Base-by-base conservation (phyloP, 495 filamentous ascomycete species). In the Evernia prunastri region DNA sequence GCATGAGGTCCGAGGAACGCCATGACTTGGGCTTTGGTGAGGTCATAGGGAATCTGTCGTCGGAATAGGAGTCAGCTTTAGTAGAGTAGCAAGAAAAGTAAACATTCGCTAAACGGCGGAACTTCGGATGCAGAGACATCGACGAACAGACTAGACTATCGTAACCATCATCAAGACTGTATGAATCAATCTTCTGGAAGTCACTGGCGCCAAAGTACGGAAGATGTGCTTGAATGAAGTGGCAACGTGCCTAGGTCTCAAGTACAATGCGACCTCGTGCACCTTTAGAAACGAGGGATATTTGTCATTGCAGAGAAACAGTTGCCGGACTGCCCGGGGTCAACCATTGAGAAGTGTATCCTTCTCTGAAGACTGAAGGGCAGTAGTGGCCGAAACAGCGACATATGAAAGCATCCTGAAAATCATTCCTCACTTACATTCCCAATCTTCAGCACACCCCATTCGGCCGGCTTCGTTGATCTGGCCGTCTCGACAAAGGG, bases 1-100 rank as follows among this genome's bases (percentile, higher is more conserved):
- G 86, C 81, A 64, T 81, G 81, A n/a, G 83, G 81, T n/a, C 88
- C 89, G 15, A 91, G 74, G 69, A 90, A 83, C 17, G 87, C 85
- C 39, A 82, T 74, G 27, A 92, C 79, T 66, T 92, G 88, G 11
- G 80, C 66, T n/a, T 86, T 87, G 5, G 81, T 86, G 39, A 88
- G 77, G 4, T 75, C 72, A 67, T 86, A 93, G 0, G 89, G 89
- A 56, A 91, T 89, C 88, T 90, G 64, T 31, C 65, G 17, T 43
- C 18, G 27, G 7, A 23, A 31, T 39, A 43, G 29, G n/a, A 43
- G 47, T 60, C 36, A 56, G 59, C 53, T 11, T 45, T 40, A 13
- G 37, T 1, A 56, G 11, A 37, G 13, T 29, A n/a, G 29, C 39
- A 45, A 59, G n/a, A 33, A 45, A 37, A 33, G 15, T 18, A 33